phyloP scores from a whole-genome alignment of 768 basidiomycete species.

The Mycena kentingensis region DNA sequence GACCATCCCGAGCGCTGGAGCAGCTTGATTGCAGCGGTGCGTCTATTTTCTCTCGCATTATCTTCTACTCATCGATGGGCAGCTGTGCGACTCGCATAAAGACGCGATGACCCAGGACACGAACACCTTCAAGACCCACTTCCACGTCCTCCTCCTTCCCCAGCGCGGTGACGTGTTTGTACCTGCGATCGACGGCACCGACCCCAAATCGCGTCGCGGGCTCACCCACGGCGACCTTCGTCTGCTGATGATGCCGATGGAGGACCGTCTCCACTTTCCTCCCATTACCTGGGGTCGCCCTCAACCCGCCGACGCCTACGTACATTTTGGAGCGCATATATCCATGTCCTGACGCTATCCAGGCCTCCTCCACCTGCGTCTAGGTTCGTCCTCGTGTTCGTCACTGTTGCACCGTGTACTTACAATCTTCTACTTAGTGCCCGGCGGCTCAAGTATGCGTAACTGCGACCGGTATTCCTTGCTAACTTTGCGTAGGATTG shows the following conservation, averaged over 20 bases:
- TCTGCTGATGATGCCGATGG: background rate
- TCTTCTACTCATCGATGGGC: too few relatives aligned
- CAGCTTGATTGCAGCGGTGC: too few relatives aligned
- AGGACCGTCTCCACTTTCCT: background rate
- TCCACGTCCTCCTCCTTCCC: background rate
- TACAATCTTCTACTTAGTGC: background rate
- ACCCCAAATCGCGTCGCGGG: background rate
- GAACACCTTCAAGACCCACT: background rate
- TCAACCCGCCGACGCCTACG: background rate
- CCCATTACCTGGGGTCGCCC: background rate
- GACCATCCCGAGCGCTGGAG: too few relatives aligned
- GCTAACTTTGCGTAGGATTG: background rate
- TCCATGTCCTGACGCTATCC: background rate
- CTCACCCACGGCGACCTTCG: background rate
- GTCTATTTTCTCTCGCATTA: too few relatives aligned
- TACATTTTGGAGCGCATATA: background rate
- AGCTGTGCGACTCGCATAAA: too few relatives aligned
- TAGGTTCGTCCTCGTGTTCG: background rate
- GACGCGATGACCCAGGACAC: background rate
- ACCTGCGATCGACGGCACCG: background rate
- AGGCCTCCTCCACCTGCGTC: background rate
- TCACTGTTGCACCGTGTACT: background rate
- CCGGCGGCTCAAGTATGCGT: background rate
- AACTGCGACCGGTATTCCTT: background rate
- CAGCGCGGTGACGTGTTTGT: background rate